A percentile compares a stretch with the other conserved stretches of the same genome.
Evolutionary conservation across 371 early-diverging fungal genomes (phyloP).

Genomic region (Haplosporangium sp.): DNA sequence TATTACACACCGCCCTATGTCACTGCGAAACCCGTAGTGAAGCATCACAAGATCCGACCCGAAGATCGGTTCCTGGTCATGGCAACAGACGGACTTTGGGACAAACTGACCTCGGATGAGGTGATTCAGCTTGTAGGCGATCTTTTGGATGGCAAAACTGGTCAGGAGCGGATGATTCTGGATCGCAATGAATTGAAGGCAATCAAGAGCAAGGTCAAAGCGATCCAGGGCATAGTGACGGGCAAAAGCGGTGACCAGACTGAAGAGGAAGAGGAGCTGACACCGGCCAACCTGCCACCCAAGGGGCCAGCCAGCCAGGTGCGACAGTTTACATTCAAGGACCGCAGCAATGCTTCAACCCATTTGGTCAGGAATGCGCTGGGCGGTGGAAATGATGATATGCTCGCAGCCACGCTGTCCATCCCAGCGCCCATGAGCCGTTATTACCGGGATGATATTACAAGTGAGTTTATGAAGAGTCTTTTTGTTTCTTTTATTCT

Average conservation of each 20-base stretch:
- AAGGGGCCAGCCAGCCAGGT: constrained; percentile 47
- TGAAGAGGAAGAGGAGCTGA: constrained; percentile 36
- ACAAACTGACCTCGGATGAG: constrained; percentile 80
- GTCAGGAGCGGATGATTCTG: constrained; percentile 25
- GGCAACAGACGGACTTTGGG: constrained; percentile 96
- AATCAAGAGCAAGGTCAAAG: constrained; percentile 20
- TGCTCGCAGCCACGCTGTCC: constrained; percentile 45
- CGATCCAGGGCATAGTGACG: constrained; percentile 11
- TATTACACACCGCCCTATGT: constrained; percentile 94
- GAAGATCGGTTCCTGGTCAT: constrained; percentile 88
- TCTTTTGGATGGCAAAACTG: constrained; percentile 57
- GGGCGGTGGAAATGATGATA: constrained; percentile 63
- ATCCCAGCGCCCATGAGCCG: constrained; percentile 64
- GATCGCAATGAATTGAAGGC: constrained; percentile 25
- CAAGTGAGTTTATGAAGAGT: constrained; percentile 48
- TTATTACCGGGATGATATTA: constrained; percentile 94
- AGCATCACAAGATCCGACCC: constrained; percentile 66
- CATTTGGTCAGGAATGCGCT: constrained; percentile 87
- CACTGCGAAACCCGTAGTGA: constrained; percentile 88
- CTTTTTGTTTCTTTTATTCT: neutral
- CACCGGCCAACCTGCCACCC: constrained; percentile 40
- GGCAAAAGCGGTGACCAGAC: constrained; percentile 35
- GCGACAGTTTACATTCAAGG: constrained; percentile 50
- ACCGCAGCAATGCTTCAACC: constrained; percentile 86
- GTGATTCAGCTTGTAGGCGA: constrained; percentile 71